Evolutionary conservation across 139 green algal species (phyloP).

Genomic region (Deuterostichococcus epilithicus): DNA sequence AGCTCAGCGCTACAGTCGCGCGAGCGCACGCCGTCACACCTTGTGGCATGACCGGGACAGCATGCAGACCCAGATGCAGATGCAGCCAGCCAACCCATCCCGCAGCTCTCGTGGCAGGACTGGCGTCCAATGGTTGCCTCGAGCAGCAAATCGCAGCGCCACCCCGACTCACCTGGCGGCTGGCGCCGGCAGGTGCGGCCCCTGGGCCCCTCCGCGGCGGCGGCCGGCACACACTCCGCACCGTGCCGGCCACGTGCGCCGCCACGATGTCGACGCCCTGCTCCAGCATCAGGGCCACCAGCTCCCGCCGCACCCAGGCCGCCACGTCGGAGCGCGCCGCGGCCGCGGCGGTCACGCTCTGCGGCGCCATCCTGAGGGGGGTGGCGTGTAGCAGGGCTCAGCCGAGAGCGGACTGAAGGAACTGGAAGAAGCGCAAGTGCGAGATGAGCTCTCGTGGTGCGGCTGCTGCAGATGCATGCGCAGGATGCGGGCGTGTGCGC

Average conservation of each 20-base stretch:
- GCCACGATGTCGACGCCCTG: constrained; percentile 24
- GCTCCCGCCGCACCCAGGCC: constrained; percentile 22
- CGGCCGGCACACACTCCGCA: neutral
- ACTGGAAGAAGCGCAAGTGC: no score
- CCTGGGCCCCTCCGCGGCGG: neutral
- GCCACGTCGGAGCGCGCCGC: neutral
- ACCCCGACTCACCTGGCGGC: neutral
- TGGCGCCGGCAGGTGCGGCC: neutral
- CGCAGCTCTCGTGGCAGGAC: neutral
- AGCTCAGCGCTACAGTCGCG: no score
- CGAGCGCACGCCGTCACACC: no score
- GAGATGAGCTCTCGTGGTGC: no score
- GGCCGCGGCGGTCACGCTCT: neutral
- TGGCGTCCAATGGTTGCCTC: neutral
- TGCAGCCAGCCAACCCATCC: neutral
- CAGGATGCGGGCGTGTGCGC: no score
- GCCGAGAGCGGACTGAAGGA: no score
- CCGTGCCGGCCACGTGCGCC: constrained; percentile 20
- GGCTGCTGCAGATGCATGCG: no score
- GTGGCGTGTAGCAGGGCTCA: no score
- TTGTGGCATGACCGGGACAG: neutral
- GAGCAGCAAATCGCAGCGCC: no score
- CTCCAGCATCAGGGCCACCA: constrained; percentile 28
- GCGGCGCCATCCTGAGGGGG: no score
- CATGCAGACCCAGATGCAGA: neutral